Evolutionary conservation across 441 rosid genomes (phyloP), one percentile per base, ranked within the genome.

Genomic region (Aquilaria agallochum): DNA sequence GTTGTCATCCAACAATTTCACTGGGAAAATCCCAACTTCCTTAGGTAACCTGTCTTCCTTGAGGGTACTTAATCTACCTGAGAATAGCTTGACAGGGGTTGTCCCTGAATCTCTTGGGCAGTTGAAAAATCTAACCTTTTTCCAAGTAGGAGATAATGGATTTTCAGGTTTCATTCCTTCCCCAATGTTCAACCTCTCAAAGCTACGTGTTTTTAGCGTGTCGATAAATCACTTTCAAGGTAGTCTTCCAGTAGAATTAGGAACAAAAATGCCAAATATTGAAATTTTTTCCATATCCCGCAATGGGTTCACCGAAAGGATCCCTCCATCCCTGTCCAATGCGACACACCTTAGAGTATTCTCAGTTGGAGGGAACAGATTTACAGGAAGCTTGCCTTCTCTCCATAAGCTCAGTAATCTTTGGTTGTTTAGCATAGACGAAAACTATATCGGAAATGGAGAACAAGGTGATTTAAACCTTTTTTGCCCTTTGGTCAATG

Each of bases 251-350:
- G 8, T 1, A 31, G 31, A 58, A 12, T 36, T 57, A 1, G 64
- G 55, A 44, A 46, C 31, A 14, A 62, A 47, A 11, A 20, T 63
- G 55, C 55, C 50, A 1, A 52, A 49, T 45, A 54, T 52, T 11
- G 11, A 33, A 4, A 0, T 4, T 2, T n/a, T 58, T 33, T 48
- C 55, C 5, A 14, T 53, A 1, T 63, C 55, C 27, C 55, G 14
- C 44, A 53, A 69, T 12, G 5, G 20, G 14, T 59, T 69, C 47
- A 20, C 59, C 0, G 68, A 64, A 27, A 8, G 11, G 0, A 50
- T 63, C 10, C 68, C 68, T 20, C 12, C 51, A 13, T 53, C 68
- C 5, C 58, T 69, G 30, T 50, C 59, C 13, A 69, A 69, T 57
- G 64, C 68, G 27, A 44, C 63, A 27, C 27, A 45, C 14, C 58